phyloP scores from a whole-genome alignment of 768 basidiomycete species.

The Suillus variegatus region DNA sequence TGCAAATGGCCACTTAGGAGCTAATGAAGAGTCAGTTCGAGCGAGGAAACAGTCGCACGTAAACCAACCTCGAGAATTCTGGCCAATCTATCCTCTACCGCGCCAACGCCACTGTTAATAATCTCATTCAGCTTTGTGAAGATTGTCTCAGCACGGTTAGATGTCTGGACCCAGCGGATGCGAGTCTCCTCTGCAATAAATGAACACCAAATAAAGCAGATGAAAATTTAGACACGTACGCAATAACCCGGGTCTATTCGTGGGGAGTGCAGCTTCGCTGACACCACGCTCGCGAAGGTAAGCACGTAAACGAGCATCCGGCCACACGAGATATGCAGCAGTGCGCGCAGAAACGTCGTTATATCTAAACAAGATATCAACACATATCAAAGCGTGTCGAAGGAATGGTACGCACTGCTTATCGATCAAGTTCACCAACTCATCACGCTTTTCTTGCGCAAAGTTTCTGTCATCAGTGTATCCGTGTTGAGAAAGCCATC shows the following conservation, averaged over 20 bases:
- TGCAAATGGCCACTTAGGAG: constrained; percentile 42
- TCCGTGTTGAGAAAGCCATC: constrained; percentile 75
- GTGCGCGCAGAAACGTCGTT: constrained; percentile 46
- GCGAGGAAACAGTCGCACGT: neutral
- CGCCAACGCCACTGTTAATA: constrained; percentile 65
- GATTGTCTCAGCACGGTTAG: constrained; percentile 55
- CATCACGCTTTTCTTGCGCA: constrained; percentile 66
- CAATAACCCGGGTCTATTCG: constrained; percentile 72
- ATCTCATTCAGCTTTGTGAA: constrained; percentile 65
- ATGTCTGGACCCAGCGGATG: constrained; percentile 75
- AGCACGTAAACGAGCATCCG: constrained; percentile 88
- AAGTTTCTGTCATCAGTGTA: constrained; percentile 56
- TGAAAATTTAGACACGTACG: constrained; percentile 41
- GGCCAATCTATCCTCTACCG: constrained; percentile 75
- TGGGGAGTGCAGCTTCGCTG: constrained; percentile 66
- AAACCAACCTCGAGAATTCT: constrained; percentile 38
- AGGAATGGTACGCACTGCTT: constrained; percentile 52
- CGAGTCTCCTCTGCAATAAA: constrained; percentile 65
- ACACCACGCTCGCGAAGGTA: constrained; percentile 81
- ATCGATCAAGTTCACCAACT: constrained; percentile 71
- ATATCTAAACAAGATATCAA: constrained; percentile 42
- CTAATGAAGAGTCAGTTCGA: constrained; percentile 12
- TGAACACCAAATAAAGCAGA: neutral
- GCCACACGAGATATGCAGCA: constrained; percentile 82
- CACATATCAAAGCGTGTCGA: neutral